Conservation (phyloP, 495 filamentous ascomycete genomes). For the Hyaloscypha finlandica region DNA sequence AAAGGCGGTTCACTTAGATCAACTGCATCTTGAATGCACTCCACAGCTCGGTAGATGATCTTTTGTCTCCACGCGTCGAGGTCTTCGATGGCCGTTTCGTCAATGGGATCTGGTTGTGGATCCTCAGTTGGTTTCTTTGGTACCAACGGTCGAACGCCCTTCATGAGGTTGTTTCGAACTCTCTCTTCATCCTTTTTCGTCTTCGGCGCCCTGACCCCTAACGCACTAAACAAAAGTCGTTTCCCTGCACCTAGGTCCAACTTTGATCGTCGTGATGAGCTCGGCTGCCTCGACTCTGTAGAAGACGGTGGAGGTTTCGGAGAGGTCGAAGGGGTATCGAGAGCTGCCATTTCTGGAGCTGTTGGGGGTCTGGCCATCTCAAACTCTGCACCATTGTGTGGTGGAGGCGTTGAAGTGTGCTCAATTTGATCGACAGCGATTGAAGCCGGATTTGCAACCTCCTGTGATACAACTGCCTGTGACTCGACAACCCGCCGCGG, state of each 20-base stretch:
- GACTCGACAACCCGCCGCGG: background rate
- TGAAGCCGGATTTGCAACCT: background rate
- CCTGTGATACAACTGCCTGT: background rate
- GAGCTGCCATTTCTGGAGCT: background rate
- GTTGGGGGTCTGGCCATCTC: background rate
- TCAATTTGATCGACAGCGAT: background rate
- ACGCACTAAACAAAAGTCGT: conserved; percentile 69
- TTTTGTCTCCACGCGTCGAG: conserved; percentile 68
- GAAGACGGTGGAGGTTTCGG: conserved; percentile 9
- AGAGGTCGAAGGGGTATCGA: background rate
- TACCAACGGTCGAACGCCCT: conserved; percentile 36
- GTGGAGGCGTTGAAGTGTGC: background rate
- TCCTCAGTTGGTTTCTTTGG: conserved; percentile 27
- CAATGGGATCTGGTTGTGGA: background rate
- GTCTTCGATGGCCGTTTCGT: conserved; percentile 29
- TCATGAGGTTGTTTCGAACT: conserved; percentile 58
- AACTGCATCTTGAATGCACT: conserved; percentile 77
- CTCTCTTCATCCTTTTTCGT: conserved; percentile 67
- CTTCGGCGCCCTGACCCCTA: conserved; percentile 69
- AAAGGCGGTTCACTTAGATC: conserved; percentile 79
- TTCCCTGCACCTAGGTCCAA: conserved; percentile 67
- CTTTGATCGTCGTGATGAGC: conserved; percentile 44
- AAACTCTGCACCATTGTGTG: background rate
- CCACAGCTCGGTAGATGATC: conserved; percentile 71
- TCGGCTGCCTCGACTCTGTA: conserved; percentile 2